A percentile compares a stretch with the other conserved stretches of the same genome.
These are phyloP conservation scores for Crucibulum cyathiforme DNA, from an alignment of 1,284 basidiomycete genomes.

Conservation along the genomic window DNA sequence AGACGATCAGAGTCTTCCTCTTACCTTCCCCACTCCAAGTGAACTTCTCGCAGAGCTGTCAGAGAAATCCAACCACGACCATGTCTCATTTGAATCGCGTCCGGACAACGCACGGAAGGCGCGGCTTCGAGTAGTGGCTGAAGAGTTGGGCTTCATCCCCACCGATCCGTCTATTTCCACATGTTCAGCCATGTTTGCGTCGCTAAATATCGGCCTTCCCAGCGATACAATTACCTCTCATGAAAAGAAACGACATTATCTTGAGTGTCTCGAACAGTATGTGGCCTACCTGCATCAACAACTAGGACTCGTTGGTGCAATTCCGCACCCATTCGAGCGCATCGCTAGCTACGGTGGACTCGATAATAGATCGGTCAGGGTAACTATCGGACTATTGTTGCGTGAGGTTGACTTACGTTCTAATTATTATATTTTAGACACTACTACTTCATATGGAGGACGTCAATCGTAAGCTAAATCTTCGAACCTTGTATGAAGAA, in stretches of 20 bases:
- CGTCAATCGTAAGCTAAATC: slow-evolving; percentile 52
- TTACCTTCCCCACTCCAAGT: slow-evolving; percentile 67
- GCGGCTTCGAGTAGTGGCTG: slow-evolving; percentile 57
- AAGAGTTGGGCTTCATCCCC: slow-evolving; percentile 59
- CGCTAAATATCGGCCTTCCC: background rate
- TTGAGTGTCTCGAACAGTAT: slow-evolving; percentile 75
- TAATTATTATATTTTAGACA: slow-evolving; percentile 31
- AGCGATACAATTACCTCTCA: slow-evolving; percentile 76
- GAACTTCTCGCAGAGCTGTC: slow-evolving; percentile 61
- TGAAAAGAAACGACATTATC: slow-evolving; percentile 75
- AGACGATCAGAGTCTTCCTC: slow-evolving; percentile 10
- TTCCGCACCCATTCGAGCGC: slow-evolving; percentile 59
- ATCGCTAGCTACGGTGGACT: slow-evolving; percentile 62
- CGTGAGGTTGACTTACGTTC: background rate
- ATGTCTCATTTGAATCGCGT: slow-evolving; percentile 22
- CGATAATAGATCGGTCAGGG: slow-evolving; percentile 58
- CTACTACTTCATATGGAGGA: slow-evolving; percentile 73
- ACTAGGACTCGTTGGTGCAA: slow-evolving; percentile 53
- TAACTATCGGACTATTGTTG: slow-evolving; percentile 39
- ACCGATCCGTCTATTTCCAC: slow-evolving; percentile 56
- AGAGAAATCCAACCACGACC: slow-evolving; percentile 5
- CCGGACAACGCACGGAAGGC: slow-evolving; percentile 56
- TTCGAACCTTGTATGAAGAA: slow-evolving; percentile 57
- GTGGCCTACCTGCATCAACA: slow-evolving; percentile 69
- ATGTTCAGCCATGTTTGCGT: background rate